phyloP scores from a whole-genome alignment of 1,284 basidiomycete species.

The Schizopora paradoxa region DNA sequence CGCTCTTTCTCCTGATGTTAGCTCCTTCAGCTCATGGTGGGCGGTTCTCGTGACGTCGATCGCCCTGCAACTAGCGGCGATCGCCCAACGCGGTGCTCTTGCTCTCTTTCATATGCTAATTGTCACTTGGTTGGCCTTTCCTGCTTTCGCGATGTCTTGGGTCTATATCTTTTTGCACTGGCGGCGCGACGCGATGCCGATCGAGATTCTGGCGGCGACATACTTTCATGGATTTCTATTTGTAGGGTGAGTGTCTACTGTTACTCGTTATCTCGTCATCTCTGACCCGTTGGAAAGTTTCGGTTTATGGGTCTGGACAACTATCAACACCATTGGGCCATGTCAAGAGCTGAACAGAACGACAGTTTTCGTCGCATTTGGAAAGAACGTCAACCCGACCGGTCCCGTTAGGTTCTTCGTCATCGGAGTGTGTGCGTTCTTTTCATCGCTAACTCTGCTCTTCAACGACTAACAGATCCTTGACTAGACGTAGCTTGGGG shows the following conservation, averaged over 20 bases:
- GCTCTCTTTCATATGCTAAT: constrained; percentile 14
- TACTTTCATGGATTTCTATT: constrained; percentile 16
- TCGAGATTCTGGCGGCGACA: constrained; percentile 14
- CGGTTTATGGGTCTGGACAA: constrained; percentile 16
- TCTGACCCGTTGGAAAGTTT: constrained; percentile 5
- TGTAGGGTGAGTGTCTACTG: constrained; percentile 9
- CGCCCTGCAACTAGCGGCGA: constrained; percentile 15
- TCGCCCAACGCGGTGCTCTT: constrained; percentile 11
- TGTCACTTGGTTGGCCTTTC: constrained; percentile 14
- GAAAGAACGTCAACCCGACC: constrained; percentile 13
- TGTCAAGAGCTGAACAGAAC: constrained; percentile 12
- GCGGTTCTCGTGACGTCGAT: constrained; percentile 16
- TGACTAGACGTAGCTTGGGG: constrained; percentile 11
- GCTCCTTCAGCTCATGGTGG: constrained; percentile 18
- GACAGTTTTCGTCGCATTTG: constrained; percentile 13
- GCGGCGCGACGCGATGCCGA: constrained; percentile 11
- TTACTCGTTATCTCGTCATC: not conserved
- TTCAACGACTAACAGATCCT: not conserved
- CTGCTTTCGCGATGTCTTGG: constrained; percentile 17
- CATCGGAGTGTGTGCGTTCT: constrained; percentile 10
- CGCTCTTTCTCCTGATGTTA: constrained; percentile 9
- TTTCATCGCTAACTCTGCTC: not conserved
- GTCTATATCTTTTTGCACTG: constrained; percentile 16
- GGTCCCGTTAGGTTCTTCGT: constrained; percentile 13
- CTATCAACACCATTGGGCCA: constrained; percentile 10